Base-by-base conservation (phyloP, 768 basidiomycete genomes). In the Cytidiella melzeri region DNA sequence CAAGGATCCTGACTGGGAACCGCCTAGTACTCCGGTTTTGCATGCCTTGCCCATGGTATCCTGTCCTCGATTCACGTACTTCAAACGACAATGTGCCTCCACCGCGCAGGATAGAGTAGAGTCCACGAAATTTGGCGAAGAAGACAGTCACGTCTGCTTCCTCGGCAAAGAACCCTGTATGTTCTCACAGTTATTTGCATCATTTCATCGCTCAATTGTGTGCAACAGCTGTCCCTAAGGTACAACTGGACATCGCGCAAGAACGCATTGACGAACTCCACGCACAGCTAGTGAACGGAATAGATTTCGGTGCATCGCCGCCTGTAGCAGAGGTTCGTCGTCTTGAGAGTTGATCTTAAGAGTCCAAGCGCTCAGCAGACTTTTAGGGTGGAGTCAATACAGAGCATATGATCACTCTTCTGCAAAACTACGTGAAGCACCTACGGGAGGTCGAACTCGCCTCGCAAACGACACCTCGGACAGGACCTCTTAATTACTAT, bases 41-140 rank as follows among this genome's bases (percentile, higher is more conserved):
- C 81, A 88, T 51, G 63, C 93, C 15, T 68, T 91, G 6, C 84
- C 84, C 23, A 69, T 86, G 7, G 83, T 78, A n/a, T 75, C 76
- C 7, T 91, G 87, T 58, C 92, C 93, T 18, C 81, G 83, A 23
- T 83, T 96, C 61, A 83, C 81, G 6, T 94, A 87, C 68, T 87
- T 86, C 62, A 87, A 82, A 61, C 76, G 76, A 36, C 43, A 55
- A 2, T 50, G 52, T 15, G 68, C 73, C 3, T 68, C 70, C 12
- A 59, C 67, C n/a, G 59, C 69, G 11, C 65, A 67, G 10, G 69
- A 67, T 36, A 67, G 72, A 24, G 62, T 66, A 3, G 73, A 74
- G 51, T 67, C 66, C 30, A 84, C 77, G 58, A 95, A 93, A 66
- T 98, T 98, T 61, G 94, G 93, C 1, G 69, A 75, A 26, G 94